Percentiles rank a stretch among this genome's conserved stretches.
phyloP scores from a whole-genome alignment of 805 yeast genomes.

The Spathaspora girioi region DNA sequence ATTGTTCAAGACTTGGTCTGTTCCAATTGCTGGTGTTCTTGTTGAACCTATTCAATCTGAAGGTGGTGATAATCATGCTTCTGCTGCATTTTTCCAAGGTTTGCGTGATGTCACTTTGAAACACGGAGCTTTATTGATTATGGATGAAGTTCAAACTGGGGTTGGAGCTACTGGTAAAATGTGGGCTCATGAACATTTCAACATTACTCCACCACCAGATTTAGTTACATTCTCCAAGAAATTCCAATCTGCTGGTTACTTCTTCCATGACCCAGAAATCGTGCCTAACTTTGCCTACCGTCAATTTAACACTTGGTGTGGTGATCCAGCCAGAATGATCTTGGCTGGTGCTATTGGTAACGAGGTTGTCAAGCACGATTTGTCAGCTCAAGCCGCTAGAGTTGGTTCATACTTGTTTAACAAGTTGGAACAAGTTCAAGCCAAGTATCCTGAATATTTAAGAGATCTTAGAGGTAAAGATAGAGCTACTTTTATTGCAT shows the following conservation, averaged over 20 bases:
- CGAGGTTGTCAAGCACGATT: slow-evolving; percentile 59
- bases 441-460: slow-evolving; percentile 50
- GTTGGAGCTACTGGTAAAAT: slow-evolving; percentile 81
- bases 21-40: slow-evolving; percentile 83
- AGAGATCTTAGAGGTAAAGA: slow-evolving; percentile 68
- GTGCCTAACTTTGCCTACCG: slow-evolving; percentile 78
- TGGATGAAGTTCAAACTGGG: slow-evolving; percentile 90
- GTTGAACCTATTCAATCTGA: slow-evolving; percentile 91
- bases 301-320: slow-evolving; percentile 93
- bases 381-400: slow-evolving; percentile 50
- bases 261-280: slow-evolving; percentile 69
- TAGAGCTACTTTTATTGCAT: slow-evolving; percentile 80
- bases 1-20: slow-evolving; percentile 60
- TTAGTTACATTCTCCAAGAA: slow-evolving; percentile 84
- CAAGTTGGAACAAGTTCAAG: slow-evolving; percentile 50
- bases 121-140: slow-evolving; percentile 66
- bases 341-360: slow-evolving; percentile 70
- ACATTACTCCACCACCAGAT: slow-evolving; percentile 72
- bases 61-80: slow-evolving; percentile 90
- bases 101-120: slow-evolving; percentile 71
- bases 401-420: slow-evolving; percentile 67
- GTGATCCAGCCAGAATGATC: slow-evolving; percentile 80
- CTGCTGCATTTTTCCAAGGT: slow-evolving; percentile 75
- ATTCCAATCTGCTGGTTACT: slow-evolving; percentile 87
- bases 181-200: slow-evolving; percentile 89